Evolutionary conservation across 371 early-diverging fungal genomes (phyloP).

Genomic region (Capillidium heterosporum): DNA sequence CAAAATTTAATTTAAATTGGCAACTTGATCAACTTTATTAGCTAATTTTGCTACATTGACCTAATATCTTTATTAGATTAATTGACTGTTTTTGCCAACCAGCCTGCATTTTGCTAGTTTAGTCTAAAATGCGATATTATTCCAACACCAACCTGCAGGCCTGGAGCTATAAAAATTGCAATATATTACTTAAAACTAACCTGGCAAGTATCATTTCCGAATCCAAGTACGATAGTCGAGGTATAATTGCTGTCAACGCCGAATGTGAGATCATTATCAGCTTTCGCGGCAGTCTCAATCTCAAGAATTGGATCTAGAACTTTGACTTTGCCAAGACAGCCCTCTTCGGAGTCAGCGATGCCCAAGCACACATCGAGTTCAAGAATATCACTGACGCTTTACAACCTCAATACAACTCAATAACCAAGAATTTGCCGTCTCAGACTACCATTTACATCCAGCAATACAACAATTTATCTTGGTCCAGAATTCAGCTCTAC

Average conservation of each 20-base stretch:
- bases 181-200: not conserved
- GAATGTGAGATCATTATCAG: not conserved
- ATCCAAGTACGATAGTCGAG: not conserved
- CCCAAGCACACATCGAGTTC: not conserved
- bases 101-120: too few relatives aligned
- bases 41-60: too few relatives aligned
- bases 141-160: not conserved
- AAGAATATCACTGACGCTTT: conserved; percentile 2
- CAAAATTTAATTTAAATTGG: too few relatives aligned
- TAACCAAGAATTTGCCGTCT: not conserved
- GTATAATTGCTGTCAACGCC: not conserved
- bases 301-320: conserved; percentile 1
- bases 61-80: too few relatives aligned
- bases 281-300: not conserved
- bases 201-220: not conserved
- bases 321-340: not conserved
- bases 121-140: too few relatives aligned
- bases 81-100: too few relatives aligned
- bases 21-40: too few relatives aligned
- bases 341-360: not conserved
- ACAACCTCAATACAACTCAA: not conserved
- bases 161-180: conserved; percentile 1
- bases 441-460: not conserved
- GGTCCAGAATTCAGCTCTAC: not conserved
- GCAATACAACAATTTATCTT: not conserved